These are phyloP conservation scores for Phytophthora pini DNA, from an alignment of 352 stramenopile genomes.

Conservation along the genomic window DNA sequence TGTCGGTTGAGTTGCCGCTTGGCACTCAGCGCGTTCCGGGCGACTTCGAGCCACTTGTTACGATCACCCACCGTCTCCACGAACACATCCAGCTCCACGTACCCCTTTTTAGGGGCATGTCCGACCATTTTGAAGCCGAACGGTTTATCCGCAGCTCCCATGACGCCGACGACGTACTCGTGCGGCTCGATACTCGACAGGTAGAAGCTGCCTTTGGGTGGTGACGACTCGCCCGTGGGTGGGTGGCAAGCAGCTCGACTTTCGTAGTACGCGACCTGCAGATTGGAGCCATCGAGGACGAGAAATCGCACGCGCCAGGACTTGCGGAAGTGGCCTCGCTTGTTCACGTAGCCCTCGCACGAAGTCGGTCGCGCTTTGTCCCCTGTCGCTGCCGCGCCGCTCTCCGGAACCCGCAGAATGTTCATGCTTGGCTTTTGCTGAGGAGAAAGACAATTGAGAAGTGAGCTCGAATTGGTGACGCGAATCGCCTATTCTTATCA, in stretches of 20 bases:
- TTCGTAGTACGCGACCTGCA: slow-evolving; percentile 80
- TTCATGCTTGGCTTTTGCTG: slow-evolving; percentile 43
- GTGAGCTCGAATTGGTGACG: slow-evolving; percentile 7
- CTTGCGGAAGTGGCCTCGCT: slow-evolving; percentile 86
- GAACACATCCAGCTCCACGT: slow-evolving; percentile 84
- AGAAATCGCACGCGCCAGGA: slow-evolving; percentile 86
- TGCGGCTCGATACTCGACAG: slow-evolving; percentile 80
- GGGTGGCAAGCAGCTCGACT: slow-evolving; percentile 63
- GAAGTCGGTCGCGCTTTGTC: slow-evolving; percentile 70
- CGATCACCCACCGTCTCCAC: slow-evolving; percentile 68
- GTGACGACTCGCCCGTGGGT: slow-evolving; percentile 11
- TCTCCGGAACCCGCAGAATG: slow-evolving; percentile 59
- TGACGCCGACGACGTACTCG: slow-evolving; percentile 75
- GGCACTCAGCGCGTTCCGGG: slow-evolving; percentile 69
- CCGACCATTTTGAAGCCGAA: slow-evolving; percentile 89
- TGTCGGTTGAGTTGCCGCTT: slow-evolving; percentile 55
- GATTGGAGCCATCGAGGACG: slow-evolving; percentile 71
- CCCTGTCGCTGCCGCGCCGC: slow-evolving; percentile 18
- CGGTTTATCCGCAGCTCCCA: slow-evolving; percentile 72
- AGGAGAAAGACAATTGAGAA: background rate
- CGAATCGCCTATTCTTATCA: slow-evolving; percentile 34
- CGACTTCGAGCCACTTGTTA: slow-evolving; percentile 84
- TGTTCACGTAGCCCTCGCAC: slow-evolving; percentile 88
- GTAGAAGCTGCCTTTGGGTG: slow-evolving; percentile 76
- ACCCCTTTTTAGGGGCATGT: slow-evolving; percentile 76